Evolutionary conservation across 73 alveolate species (phyloP).

Genomic region (Tetrahymena elliotti): DNA sequence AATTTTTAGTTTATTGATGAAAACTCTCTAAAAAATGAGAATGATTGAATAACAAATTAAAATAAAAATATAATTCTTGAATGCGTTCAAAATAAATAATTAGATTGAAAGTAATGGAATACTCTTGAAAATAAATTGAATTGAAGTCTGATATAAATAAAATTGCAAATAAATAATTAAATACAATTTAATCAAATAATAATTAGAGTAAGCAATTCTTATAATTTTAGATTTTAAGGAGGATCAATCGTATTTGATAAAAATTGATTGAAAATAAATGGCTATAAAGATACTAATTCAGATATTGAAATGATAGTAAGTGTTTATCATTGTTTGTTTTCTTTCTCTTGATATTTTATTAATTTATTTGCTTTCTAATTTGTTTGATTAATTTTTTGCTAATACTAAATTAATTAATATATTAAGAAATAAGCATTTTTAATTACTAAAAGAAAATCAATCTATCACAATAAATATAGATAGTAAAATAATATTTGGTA

Average conservation of each 20-base stretch:
- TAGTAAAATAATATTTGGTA: not conserved
- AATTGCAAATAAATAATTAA: not conserved
- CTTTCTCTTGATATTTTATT: no score
- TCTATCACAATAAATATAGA: not conserved
- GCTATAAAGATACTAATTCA: not conserved
- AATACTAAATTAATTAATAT: no score
- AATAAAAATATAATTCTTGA: no score
- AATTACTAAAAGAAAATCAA: not conserved
- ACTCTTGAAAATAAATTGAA: no score
- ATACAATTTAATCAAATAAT: not conserved
- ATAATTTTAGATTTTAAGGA: not conserved
- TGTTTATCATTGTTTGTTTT: not conserved
- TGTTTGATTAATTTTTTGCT: not conserved
- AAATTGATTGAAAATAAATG: not conserved
- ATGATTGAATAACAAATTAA: no score
- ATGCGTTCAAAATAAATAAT: no score
- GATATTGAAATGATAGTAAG: not conserved
- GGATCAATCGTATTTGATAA: not conserved
- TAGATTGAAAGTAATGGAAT: no score
- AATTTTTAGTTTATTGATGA: no score
- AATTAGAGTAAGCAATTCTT: not conserved
- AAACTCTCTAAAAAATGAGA: no score
- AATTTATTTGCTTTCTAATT: no score
- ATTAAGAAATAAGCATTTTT: not conserved
- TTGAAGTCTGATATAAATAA: no score